phyloP scores from a whole-genome alignment of 306 rosid genomes.

The Psophocarpus tetragonolobus region DNA sequence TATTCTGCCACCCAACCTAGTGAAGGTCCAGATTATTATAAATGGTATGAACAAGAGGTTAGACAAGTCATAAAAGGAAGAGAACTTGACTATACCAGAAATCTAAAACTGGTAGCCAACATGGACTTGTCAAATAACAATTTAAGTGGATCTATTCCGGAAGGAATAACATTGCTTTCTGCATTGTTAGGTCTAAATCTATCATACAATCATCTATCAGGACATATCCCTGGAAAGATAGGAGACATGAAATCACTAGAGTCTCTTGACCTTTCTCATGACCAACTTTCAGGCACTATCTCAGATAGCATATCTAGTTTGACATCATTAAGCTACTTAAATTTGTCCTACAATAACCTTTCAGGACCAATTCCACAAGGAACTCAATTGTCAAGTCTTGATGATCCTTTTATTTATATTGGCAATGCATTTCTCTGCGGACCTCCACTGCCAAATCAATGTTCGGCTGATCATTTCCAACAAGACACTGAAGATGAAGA shows the following conservation, averaged over 20 bases:
- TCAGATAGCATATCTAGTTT: background rate
- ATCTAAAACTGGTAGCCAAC: background rate
- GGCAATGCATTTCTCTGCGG: conserved; percentile 34
- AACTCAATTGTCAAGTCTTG: background rate
- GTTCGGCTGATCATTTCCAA: background rate
- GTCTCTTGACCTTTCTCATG: too few relatives aligned
- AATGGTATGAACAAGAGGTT: background rate
- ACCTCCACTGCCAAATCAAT: background rate
- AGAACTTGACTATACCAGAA: too few relatives aligned
- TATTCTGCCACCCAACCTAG: too few relatives aligned
- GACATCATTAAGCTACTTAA: background rate
- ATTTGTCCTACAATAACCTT: conserved; percentile 22
- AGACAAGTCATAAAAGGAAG: background rate
- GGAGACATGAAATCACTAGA: conserved; percentile 12
- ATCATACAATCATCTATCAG: conserved; percentile 7
- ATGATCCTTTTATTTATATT: conserved; percentile 2
- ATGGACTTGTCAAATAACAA: conserved; percentile 27
- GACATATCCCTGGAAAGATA: background rate
- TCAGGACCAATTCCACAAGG: conserved; percentile 20
- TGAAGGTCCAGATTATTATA: too few relatives aligned
- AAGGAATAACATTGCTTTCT: background rate
- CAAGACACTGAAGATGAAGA: background rate
- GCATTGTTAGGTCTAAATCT: conserved; percentile 13
- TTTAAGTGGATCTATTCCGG: conserved; percentile 15
- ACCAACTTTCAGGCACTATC: conserved; percentile 29